Conservation (phyloP, 1,284 basidiomycete species). For the Phylloboletellus chloephorus region DNA sequence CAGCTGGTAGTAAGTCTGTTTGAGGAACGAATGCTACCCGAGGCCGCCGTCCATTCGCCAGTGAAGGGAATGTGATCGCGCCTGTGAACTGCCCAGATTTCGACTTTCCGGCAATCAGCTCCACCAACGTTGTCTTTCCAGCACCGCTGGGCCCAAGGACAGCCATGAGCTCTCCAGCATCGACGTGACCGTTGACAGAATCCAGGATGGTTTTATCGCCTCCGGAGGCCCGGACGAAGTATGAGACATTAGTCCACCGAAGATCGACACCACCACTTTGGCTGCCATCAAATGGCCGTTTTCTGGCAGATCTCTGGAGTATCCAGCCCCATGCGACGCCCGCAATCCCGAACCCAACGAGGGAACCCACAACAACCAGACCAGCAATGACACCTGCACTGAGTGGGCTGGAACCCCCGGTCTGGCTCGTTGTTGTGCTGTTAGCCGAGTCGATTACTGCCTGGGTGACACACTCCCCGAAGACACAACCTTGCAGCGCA, state of each 20-base stretch:
- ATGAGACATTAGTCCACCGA: constrained; percentile 68
- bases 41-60: constrained; percentile 31
- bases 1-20: constrained; percentile 74
- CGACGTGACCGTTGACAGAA: constrained; percentile 60
- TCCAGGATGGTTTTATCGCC: constrained; percentile 70
- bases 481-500: constrained; percentile 61
- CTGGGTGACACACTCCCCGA: constrained; percentile 84
- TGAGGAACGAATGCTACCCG: constrained; percentile 83
- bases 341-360: constrained; percentile 55
- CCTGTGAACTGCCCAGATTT: constrained; percentile 73
- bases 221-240: constrained; percentile 44
- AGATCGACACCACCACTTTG: constrained; percentile 52
- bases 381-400: constrained; percentile 83
- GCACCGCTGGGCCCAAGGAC: constrained; percentile 87
- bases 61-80: constrained; percentile 51
- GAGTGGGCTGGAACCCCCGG: constrained; percentile 39
- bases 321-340: constrained; percentile 59
- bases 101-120: constrained; percentile 72
- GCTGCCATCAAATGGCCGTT: constrained; percentile 35
- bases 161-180: constrained; percentile 78
- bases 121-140: constrained; percentile 81
- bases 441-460: constrained; percentile 59
- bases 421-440: constrained; percentile 24
- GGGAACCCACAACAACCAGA: constrained; percentile 69
- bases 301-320: constrained; percentile 57